Evolutionary conservation across 129 eudicot genomes (phyloP), one percentile per base, ranked within the genome.

Genomic region (Centrapalus pauciflorus): DNA sequence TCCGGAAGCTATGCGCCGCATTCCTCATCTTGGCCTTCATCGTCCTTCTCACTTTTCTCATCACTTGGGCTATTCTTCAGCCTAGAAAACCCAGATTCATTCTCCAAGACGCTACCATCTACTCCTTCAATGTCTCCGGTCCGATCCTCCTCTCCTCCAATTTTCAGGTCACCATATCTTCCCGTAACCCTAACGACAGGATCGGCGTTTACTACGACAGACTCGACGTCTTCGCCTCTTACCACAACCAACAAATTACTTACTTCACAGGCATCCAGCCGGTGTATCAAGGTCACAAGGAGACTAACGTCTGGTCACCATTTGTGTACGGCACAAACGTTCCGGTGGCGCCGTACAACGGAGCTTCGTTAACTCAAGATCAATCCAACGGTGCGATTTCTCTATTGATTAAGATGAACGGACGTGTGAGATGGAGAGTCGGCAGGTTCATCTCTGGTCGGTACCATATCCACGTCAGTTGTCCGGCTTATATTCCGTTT

Each of bases 311-410:
- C 12, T 92, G 94, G 90, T 88, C 96, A 0, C 98, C 98, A 5
- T 88, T 85, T 35, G 11, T 92, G 0, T 79, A 34, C 67, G 98
- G 98, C 0, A 76, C 68, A 9, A 67, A 69, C 43, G 95, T 92
- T 29, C 96, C 98, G 1, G 87, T 92, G 5, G 98, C 98, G 0
- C 96, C 98, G 2, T 92, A 83, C 72, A 85, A 83, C 55, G 91
- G 98, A 0, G 26, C 46, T 0, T 77, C 86, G 5, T 67, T 92
- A 16, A 10, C 50, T 5, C 78, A 81, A 27, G 96, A 83, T 41
- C 84, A 83, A 62, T 17, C 75, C 0, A 27, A 48, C 38, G 96
- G 96, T 3, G 67, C 68, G 5, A 72, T 92, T 3, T 26, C 20
- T 49, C 2, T 92, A n/a, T 14, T 29, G 34, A 54, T 92, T 61